Conservation (phyloP, 2,329 filamentous ascomycete genomes). For the Ophiostoma pallidulum region DNA sequence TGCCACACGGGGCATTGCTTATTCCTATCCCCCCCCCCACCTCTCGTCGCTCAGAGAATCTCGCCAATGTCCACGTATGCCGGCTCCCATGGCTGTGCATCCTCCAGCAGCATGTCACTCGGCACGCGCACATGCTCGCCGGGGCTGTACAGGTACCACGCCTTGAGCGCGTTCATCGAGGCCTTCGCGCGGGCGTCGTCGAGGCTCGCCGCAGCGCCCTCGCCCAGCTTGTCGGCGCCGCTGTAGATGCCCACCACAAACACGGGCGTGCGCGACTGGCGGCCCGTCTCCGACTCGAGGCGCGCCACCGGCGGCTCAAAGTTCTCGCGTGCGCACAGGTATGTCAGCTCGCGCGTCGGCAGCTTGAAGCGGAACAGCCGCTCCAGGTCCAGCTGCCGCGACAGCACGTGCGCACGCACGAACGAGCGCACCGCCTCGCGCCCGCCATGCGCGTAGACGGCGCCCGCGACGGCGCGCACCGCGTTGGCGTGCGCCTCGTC, state of each 20-base stretch:
- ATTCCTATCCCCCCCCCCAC: background rate
- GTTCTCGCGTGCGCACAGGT: conserved; percentile 77
- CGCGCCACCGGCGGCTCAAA: conserved; percentile 83
- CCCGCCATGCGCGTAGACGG: conserved; percentile 78
- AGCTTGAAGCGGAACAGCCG: conserved; percentile 74
- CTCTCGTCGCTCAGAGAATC: conserved; percentile 37
- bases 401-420: conserved; percentile 73
- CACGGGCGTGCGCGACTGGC: conserved; percentile 74
- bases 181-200: conserved; percentile 70
- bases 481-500: conserved; percentile 50
- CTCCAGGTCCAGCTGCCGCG: conserved; percentile 65
- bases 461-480: conserved; percentile 73
- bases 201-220: conserved; percentile 72
- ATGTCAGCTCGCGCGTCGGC: conserved; percentile 73
- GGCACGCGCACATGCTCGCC: conserved; percentile 53
- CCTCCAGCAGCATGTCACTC: conserved; percentile 57
- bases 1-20: too few relatives aligned
- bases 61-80: conserved; percentile 63
- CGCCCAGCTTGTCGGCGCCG: conserved; percentile 81
- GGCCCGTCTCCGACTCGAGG: conserved; percentile 83
- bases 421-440: conserved; percentile 71
- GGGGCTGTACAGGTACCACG: conserved; percentile 94
- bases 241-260: conserved; percentile 92
- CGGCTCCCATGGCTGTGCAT: conserved; percentile 54
- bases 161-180: conserved; percentile 75